Conservation (phyloP, 129 eudicot genomes). For the Tanacetum coccineum region DNA sequence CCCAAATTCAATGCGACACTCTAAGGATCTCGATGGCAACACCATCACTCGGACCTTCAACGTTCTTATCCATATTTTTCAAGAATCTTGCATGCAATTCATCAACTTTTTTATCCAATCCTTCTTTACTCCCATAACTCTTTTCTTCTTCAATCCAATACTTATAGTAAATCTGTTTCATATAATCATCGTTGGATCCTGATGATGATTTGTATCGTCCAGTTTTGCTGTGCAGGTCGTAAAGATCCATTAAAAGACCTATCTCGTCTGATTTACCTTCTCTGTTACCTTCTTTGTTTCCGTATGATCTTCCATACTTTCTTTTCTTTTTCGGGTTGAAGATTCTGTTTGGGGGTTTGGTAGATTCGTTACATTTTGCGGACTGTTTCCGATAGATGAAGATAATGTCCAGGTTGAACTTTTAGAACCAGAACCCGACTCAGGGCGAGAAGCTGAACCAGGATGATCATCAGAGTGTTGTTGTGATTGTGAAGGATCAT, state of each 20-base stretch:
- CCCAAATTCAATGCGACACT: constrained; percentile 19
- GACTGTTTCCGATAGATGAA: constrained; percentile 1
- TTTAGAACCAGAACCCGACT: not conserved
- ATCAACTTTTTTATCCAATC: constrained; percentile 13
- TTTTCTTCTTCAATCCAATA: not conserved
- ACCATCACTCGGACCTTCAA: constrained; percentile 11
- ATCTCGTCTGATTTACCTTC: constrained; percentile 16
- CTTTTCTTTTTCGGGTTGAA: not conserved
- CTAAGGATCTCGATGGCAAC: constrained; percentile 6
- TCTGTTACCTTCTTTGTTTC: not conserved
- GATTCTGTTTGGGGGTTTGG: not conserved
- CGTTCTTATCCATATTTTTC: constrained; percentile 5
- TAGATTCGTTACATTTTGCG: not conserved
- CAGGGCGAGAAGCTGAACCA: not conserved
- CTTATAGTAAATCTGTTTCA: not conserved
- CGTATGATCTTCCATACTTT: no score
- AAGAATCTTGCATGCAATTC: constrained; percentile 21
- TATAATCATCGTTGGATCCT: not conserved
- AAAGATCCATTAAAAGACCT: constrained; percentile 20
- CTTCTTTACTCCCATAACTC: not conserved
- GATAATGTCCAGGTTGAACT: not conserved
- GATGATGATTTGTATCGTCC: not conserved
- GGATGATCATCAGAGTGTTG: not conserved
- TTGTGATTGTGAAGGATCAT: no score
- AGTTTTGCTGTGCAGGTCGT: not conserved